These are phyloP conservation scores for Biancaea sappan DNA, from an alignment of 306 rosid species.

Conservation along the genomic window DNA sequence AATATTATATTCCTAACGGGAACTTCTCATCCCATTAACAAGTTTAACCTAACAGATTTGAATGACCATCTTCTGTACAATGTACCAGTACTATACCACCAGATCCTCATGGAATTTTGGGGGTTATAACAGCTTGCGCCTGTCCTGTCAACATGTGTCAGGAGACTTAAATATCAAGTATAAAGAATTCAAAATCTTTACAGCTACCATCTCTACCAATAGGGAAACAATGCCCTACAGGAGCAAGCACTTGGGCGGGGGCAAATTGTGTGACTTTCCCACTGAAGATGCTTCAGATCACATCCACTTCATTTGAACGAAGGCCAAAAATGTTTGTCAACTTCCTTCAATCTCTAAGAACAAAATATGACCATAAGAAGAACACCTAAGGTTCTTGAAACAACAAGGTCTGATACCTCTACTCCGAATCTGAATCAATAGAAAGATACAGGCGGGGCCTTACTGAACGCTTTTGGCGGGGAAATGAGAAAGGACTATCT, in stretches of 20 bases:
- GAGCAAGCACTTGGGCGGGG: constrained; percentile 36
- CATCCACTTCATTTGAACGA: constrained; percentile 33
- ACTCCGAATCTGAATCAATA: constrained; percentile 88
- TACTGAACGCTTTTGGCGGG: constrained; percentile 96
- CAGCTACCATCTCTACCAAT: constrained; percentile 35
- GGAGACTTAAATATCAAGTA: constrained; percentile 37
- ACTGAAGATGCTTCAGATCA: constrained; percentile 40
- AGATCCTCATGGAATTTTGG: constrained; percentile 43
- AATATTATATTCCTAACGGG: constrained; percentile 45
- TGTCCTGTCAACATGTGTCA: constrained; percentile 36
- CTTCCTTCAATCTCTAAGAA: constrained; percentile 39
- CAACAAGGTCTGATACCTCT: constrained; percentile 44
- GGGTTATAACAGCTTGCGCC: constrained; percentile 31
- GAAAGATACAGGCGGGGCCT: constrained; percentile 72
- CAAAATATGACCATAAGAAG: constrained; percentile 39
- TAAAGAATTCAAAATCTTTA: constrained; percentile 34
- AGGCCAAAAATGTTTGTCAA: constrained; percentile 48
- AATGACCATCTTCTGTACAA: constrained; percentile 53
- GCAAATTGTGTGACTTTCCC: constrained; percentile 38
- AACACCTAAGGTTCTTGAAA: constrained; percentile 37
- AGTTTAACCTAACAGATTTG: constrained; percentile 42
- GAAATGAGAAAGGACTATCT: constrained; percentile 91
- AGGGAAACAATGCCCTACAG: constrained; percentile 24
- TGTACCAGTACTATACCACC: constrained; percentile 45
- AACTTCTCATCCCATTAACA: constrained; percentile 41